Percentiles rank a stretch among this genome's conserved stretches.
These are phyloP conservation scores for Rosa chinensis DNA, from an alignment of 306 rosid species.

Conservation along the genomic window DNA sequence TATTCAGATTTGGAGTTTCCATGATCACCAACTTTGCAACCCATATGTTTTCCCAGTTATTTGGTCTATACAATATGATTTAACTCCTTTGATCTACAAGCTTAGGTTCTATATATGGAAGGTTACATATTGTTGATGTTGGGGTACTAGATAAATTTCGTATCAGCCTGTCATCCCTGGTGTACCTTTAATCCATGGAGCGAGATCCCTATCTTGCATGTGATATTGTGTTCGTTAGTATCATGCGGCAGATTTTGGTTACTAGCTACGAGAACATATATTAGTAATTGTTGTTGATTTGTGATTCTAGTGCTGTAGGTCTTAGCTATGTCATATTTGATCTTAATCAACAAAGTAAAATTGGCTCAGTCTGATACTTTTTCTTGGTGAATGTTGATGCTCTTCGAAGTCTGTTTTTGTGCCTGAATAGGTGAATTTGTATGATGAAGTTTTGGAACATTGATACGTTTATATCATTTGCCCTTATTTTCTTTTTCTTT, in stretches of 20 bases:
- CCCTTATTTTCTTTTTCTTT: too few relatives aligned
- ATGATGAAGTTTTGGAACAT: neutral
- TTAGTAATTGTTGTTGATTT: neutral
- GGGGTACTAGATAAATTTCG: neutral
- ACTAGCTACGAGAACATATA: neutral
- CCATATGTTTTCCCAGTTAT: too few relatives aligned
- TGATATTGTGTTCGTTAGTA: neutral
- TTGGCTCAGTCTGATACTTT: neutral
- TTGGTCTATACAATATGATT: neutral
- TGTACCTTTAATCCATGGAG: neutral
- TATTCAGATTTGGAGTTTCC: neutral
- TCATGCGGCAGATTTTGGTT: neutral
- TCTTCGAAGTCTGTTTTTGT: neutral
- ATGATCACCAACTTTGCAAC: neutral
- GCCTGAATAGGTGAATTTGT: too few relatives aligned
- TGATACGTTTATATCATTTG: neutral
- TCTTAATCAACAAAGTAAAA: neutral
- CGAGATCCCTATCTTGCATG: neutral
- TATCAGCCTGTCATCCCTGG: neutral
- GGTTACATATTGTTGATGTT: neutral
- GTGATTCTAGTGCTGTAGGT: too few relatives aligned
- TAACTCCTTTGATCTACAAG: neutral
- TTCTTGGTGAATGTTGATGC: too few relatives aligned
- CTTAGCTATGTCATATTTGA: too few relatives aligned
- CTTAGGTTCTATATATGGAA: neutral